A percentile compares a stretch with the other conserved stretches of the same genome.
phyloP scores from a whole-genome alignment of 768 basidiomycete genomes.

The Leccinum barrowsii region DNA sequence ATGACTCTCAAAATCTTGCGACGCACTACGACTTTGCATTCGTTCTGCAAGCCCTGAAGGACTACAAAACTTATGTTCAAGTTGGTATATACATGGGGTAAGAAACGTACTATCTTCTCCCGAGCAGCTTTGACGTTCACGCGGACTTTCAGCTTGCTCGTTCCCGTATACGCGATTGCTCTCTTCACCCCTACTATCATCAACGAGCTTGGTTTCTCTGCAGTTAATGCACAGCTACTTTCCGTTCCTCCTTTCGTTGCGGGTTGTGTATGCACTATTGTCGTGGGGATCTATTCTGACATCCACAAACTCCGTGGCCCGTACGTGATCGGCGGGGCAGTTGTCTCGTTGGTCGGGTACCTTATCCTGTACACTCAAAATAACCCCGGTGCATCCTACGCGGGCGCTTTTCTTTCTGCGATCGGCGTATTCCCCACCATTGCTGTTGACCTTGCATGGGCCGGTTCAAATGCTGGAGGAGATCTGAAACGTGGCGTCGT shows the following conservation, averaged over 20 bases:
- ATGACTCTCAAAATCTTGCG: conserved; percentile 41
- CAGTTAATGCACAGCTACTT: conserved; percentile 48
- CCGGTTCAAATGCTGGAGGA: conserved; percentile 51
- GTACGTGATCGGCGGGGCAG: conserved; percentile 41
- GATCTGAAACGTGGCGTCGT: conserved; percentile 50
- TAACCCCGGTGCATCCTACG: conserved; percentile 33
- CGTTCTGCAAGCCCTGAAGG: conserved; percentile 44
- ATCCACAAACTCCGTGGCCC: conserved; percentile 43
- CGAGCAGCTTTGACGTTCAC: neutral
- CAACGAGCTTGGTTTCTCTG: conserved; percentile 46
- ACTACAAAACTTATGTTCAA: conserved; percentile 39
- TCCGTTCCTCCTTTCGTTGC: conserved; percentile 48
- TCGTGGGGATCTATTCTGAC: conserved; percentile 42
- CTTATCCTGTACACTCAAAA: conserved; percentile 41
- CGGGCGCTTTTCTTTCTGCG: conserved; percentile 48
- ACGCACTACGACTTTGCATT: conserved; percentile 43
- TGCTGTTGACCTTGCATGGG: conserved; percentile 51
- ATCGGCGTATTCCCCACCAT: conserved; percentile 52
- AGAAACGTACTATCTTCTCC: conserved; percentile 1
- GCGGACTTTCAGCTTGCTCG: conserved; percentile 32
- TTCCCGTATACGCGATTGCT: conserved; percentile 47
- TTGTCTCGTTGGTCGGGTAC: conserved; percentile 49
- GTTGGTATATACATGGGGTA: conserved; percentile 40
- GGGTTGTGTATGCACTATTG: conserved; percentile 43
- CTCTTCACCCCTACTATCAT: conserved; percentile 53